phyloP scores from a whole-genome alignment of 768 basidiomycete genomes.

The Pleurotus sapidus region DNA sequence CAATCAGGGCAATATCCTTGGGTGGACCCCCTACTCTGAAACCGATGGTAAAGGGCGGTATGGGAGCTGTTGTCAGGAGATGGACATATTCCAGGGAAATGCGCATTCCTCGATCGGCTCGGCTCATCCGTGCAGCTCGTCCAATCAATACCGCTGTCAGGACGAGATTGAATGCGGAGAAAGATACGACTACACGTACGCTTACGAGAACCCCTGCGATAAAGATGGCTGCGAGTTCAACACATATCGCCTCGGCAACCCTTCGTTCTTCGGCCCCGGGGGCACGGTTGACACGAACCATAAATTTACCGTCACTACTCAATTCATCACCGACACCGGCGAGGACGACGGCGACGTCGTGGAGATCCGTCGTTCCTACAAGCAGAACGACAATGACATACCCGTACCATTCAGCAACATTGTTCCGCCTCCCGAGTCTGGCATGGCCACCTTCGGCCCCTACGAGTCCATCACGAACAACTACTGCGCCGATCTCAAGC shows the following conservation, averaged over 20 bases:
- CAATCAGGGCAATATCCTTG: neutral
- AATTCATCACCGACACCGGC: slow-evolving; percentile 34
- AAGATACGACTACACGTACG: slow-evolving; percentile 19
- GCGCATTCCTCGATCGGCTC: slow-evolving; percentile 33
- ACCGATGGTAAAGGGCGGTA: slow-evolving; percentile 34
- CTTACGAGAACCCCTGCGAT: slow-evolving; percentile 31
- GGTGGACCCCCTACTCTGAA: slow-evolving; percentile 11
- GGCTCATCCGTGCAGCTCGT: slow-evolving; percentile 32
- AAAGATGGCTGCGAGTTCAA: slow-evolving; percentile 47
- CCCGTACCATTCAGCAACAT: slow-evolving; percentile 21
- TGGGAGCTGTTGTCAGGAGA: slow-evolving; percentile 42
- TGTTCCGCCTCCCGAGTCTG: slow-evolving; percentile 31
- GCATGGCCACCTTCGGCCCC: slow-evolving; percentile 26
- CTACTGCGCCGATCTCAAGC: slow-evolving; percentile 33
- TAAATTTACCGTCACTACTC: slow-evolving; percentile 32
- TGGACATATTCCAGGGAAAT: slow-evolving; percentile 48
- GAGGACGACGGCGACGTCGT: neutral
- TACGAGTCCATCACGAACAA: slow-evolving; percentile 33
- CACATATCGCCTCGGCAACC: slow-evolving; percentile 12
- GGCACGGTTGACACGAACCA: slow-evolving; percentile 34
- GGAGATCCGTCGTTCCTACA: slow-evolving; percentile 20
- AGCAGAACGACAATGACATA: neutral
- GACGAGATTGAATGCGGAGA: slow-evolving; percentile 14
- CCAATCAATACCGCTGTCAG: slow-evolving; percentile 29
- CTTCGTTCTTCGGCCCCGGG: slow-evolving; percentile 35